These are phyloP conservation scores for Populus tomentosa DNA, from an alignment of 441 rosid genomes.

Conservation along the genomic window DNA sequence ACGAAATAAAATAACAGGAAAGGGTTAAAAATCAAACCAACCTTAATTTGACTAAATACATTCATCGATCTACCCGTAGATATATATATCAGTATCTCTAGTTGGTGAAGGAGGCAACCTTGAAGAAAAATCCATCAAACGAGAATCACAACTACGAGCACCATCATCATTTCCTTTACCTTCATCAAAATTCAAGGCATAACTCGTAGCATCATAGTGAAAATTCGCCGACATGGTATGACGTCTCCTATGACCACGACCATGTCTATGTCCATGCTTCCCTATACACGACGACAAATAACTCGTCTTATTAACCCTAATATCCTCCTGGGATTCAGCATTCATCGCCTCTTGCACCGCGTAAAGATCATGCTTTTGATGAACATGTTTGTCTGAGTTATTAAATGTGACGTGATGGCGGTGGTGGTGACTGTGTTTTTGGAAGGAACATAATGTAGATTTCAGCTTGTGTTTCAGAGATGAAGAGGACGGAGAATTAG, in stretches of 20 bases:
- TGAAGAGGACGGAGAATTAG: constrained; percentile 9
- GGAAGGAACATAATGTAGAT: constrained; percentile 12
- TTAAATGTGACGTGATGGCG: neutral
- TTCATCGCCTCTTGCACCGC: neutral
- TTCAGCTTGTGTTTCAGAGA: constrained; percentile 26
- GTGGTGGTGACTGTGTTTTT: neutral
- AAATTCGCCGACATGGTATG: constrained; percentile 27
- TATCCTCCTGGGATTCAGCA: neutral
- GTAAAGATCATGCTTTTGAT: neutral
- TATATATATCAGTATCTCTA: neutral
- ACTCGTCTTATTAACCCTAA: neutral
- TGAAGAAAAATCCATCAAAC: constrained; percentile 27
- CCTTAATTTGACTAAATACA: neutral
- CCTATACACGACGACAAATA: constrained; percentile 15
- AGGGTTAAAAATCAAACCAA: neutral
- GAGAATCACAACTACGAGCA: neutral
- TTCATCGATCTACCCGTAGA: neutral
- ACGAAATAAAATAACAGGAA: neutral
- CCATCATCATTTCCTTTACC: constrained; percentile 1
- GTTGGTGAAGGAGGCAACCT: constrained; percentile 38
- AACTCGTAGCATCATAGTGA: constrained; percentile 36
- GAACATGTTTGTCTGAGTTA: neutral
- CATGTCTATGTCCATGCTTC: neutral
- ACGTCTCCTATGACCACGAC: constrained; percentile 17
- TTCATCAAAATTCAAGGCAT: constrained; percentile 45